phyloP scores from a whole-genome alignment of 2,329 filamentous ascomycete species.

The Nemania serpens region DNA sequence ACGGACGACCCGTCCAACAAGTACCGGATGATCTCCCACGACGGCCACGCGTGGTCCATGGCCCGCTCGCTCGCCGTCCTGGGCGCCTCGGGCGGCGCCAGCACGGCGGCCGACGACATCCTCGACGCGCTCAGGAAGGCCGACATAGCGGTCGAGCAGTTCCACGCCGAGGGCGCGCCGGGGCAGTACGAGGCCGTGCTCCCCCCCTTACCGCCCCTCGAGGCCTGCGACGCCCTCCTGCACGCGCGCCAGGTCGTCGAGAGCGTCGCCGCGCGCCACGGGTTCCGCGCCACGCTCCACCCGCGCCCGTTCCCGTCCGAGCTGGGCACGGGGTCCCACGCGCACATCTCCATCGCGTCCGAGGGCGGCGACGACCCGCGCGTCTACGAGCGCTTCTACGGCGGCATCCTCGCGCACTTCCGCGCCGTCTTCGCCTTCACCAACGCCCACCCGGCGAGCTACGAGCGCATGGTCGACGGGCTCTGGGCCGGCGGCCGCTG shows the following conservation, averaged over 20 bases:
- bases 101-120: slow-evolving; percentile 68
- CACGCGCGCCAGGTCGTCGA: slow-evolving; percentile 72
- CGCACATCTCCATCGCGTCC: slow-evolving; percentile 69
- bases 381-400: slow-evolving; percentile 70
- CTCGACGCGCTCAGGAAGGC: slow-evolving; percentile 61
- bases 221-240: slow-evolving; percentile 73
- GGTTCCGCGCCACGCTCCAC: slow-evolving; percentile 71
- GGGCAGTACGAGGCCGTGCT: slow-evolving; percentile 82
- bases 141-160: slow-evolving; percentile 70
- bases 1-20: slow-evolving; percentile 25
- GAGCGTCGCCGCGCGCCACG: slow-evolving; percentile 64
- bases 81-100: slow-evolving; percentile 46
- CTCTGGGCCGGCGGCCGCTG: slow-evolving; percentile 78
- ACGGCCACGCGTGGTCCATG: slow-evolving; percentile 73
- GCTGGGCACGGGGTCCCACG: slow-evolving; percentile 70
- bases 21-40: slow-evolving; percentile 54
- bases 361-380: slow-evolving; percentile 45
- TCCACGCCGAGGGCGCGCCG: slow-evolving; percentile 73
- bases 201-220: slow-evolving; percentile 63
- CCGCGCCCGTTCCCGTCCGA: slow-evolving; percentile 66
- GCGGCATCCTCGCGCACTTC: slow-evolving; percentile 70
- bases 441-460: slow-evolving; percentile 68
- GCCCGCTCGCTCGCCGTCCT: slow-evolving; percentile 66
- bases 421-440: slow-evolving; percentile 71
- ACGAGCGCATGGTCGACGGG: slow-evolving; percentile 70